phyloP scores from a whole-genome alignment of 768 basidiomycete species.

The Suillus weaverae region DNA sequence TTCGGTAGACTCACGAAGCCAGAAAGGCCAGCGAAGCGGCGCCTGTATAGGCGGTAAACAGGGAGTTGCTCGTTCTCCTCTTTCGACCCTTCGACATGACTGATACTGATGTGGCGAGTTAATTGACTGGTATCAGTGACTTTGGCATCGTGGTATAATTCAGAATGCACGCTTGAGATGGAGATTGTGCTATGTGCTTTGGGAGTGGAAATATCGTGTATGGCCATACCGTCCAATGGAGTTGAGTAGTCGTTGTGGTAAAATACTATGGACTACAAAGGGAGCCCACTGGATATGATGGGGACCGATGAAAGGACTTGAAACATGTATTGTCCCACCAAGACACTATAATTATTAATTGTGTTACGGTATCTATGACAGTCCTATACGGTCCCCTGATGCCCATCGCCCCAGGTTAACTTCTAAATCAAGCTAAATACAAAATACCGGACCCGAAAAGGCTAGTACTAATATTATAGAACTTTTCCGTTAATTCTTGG shows the following conservation, averaged over 20 bases:
- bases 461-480: too few relatives aligned
- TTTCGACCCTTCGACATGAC: neutral
- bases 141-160: neutral
- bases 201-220: neutral
- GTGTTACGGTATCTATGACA: neutral
- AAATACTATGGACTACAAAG: neutral
- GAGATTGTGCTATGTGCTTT: neutral
- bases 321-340: neutral
- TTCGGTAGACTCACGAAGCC: conserved; percentile 48
- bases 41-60: conserved; percentile 64
- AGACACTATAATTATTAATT: too few relatives aligned
- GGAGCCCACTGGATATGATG: neutral
- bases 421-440: neutral
- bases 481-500: too few relatives aligned
- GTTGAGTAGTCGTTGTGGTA: neutral
- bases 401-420: neutral
- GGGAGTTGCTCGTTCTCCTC: neutral
- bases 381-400: too few relatives aligned
- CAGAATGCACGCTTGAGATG: neutral
- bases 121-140: neutral
- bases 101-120: neutral
- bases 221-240: neutral
- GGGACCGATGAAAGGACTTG: neutral
- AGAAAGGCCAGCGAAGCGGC: conserved; percentile 62
- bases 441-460: neutral